Conservation (phyloP, 2,329 filamentous ascomycete genomes). For the Keithomyces neogunnii region DNA sequence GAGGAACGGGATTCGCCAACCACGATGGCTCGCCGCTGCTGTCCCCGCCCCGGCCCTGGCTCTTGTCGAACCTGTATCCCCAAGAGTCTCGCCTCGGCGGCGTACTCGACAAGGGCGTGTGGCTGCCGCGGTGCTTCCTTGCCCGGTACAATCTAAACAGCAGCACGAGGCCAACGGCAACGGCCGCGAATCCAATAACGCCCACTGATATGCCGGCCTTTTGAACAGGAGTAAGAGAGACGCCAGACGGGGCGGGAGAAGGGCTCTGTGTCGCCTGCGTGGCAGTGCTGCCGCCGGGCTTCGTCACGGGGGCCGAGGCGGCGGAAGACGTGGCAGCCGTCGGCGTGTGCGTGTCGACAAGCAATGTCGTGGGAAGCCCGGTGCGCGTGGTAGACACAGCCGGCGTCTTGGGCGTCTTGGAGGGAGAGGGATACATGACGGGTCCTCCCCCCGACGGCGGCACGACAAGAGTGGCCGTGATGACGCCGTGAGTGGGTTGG, state of each 20-base stretch:
- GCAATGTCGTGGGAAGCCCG: constrained; percentile 3
- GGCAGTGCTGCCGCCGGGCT: background rate
- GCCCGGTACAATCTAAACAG: constrained; percentile 33
- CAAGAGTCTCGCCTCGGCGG: constrained; percentile 24
- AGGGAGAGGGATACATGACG: constrained; percentile 18
- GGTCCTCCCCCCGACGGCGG: constrained; percentile 18
- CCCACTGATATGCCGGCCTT: constrained; percentile 52
- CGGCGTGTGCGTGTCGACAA: constrained; percentile 6
- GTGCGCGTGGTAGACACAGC: background rate
- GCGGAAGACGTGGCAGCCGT: background rate
- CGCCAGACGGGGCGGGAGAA: constrained; percentile 6
- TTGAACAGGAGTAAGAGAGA: constrained; percentile 30
- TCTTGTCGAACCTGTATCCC: constrained; percentile 22
- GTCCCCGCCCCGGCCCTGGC: constrained; percentile 7
- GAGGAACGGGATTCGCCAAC: constrained; percentile 15
- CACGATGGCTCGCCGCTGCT: constrained; percentile 15
- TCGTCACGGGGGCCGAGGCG: background rate
- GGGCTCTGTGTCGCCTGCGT: constrained; percentile 1
- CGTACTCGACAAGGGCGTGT: background rate
- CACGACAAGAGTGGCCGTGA: constrained; percentile 47
- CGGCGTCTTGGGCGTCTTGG: constrained; percentile 4
- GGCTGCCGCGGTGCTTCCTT: constrained; percentile 23
- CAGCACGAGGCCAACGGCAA: constrained; percentile 41
- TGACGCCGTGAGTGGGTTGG: constrained; percentile 47
- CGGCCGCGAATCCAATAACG: constrained; percentile 36